Evolutionary conservation across 345 rosid genomes (phyloP).

Genomic region (Populus davidiana): DNA sequence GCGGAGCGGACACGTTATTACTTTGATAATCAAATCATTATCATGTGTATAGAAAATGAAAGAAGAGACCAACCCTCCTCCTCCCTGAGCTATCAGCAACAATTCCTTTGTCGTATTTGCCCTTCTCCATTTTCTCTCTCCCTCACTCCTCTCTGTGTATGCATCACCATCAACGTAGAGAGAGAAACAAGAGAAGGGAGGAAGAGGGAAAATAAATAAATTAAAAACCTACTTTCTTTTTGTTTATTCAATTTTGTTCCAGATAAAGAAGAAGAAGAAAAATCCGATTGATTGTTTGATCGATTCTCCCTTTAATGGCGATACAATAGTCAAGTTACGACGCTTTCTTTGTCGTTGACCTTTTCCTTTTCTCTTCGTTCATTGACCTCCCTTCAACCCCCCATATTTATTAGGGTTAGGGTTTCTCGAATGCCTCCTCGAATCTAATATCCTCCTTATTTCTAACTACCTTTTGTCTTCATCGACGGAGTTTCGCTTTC

Average conservation of each 20-base stretch:
- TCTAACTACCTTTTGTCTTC: neutral
- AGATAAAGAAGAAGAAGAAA: neutral
- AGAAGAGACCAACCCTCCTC: no score
- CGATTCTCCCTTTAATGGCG: neutral
- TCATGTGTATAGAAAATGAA: no score
- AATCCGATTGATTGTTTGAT: neutral
- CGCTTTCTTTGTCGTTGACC: constrained; percentile 19
- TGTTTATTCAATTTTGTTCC: neutral
- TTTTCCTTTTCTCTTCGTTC: neutral
- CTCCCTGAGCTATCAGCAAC: no score
- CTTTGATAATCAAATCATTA: no score
- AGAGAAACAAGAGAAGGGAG: neutral
- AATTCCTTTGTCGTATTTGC: neutral
- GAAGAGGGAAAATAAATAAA: neutral
- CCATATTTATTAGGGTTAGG: constrained; percentile 20
- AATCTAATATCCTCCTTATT: neutral
- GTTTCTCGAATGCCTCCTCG: neutral
- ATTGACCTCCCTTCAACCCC: neutral
- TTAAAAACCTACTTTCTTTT: neutral
- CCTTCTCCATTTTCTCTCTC: neutral
- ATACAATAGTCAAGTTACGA: constrained; percentile 13
- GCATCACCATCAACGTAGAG: neutral
- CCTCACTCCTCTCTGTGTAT: neutral
- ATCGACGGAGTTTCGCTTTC: constrained; percentile 57
- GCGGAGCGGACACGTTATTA: no score